Evolutionary conservation across 78 protist genomes (phyloP), one percentile per base, ranked within the genome.

Genomic region (Dictyostelium discoideum): DNA sequence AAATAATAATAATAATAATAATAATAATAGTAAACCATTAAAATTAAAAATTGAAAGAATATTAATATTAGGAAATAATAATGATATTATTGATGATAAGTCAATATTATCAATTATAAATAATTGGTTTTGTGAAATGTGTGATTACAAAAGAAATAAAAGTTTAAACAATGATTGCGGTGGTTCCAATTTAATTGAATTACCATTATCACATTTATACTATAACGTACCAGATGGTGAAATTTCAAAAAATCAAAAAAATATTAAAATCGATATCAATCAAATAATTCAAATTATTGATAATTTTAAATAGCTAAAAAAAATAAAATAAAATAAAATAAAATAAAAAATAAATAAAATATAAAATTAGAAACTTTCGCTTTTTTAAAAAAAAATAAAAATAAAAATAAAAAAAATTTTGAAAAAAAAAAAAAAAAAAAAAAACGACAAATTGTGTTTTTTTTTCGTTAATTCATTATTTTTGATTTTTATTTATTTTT

Each of bases 191-290:
- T 67, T 24, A 67, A 11, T 69, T 3, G 77, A 69, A 11, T 69
- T 69, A 26, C 77, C 77, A 1, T 18, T 69, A 24, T 69, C 77
- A 11, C 42, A 69, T 26, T 11, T 69, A 69, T 69, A 69, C 18
- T 13, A 69, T 11, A 69, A 69, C 26, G 77, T 69, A 69, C 42
- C 32, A 26, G 39, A n/a, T 69, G 77, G 77, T 2, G 39, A 69
- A 26, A 69, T 69, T 69, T 69, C 77, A 26, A 69, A 69, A 69
- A 69, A 69, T 69, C 77, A 69, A 69, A 69, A 69, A 69, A 11
- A 3, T 11, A 24, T 69, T 69, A 11, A 69, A 11, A 69, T 69
- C 2, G 77, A 69, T 69, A 26, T 26, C 0, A 20, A 60, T 60
- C 69, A 60, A 60, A 60, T 60, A 14, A 60, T 14, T 20, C 1